These are phyloP conservation scores for Petrea volubilis DNA, from an alignment of 257 asterid species.

Conservation along the genomic window DNA sequence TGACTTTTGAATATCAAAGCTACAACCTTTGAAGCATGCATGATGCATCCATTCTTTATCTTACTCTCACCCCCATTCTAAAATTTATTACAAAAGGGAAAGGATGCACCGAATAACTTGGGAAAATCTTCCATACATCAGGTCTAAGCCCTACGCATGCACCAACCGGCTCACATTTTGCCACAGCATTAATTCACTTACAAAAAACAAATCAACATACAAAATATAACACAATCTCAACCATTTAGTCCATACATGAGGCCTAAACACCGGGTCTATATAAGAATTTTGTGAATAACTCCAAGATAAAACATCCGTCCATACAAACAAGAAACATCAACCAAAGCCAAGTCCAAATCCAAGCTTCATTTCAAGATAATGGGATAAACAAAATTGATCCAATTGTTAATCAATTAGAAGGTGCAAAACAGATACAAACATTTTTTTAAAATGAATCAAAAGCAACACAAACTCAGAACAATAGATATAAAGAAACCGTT, in stretches of 20 bases:
- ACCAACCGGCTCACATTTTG: too few species aligned
- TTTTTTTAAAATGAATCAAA: background rate
- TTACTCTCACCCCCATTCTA: background rate
- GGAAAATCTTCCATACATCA: too few species aligned
- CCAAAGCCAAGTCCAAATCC: background rate
- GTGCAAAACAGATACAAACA: background rate
- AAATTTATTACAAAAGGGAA: background rate
- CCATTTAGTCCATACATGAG: too few species aligned
- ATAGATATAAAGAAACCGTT: background rate
- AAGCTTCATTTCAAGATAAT: background rate
- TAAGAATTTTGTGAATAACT: too few species aligned
- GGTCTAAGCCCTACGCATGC: too few species aligned
- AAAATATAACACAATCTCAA: too few species aligned
- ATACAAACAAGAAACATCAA: background rate
- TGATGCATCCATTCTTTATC: too few species aligned
- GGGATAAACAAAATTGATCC: background rate
- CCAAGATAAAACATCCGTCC: background rate
- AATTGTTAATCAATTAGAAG: background rate
- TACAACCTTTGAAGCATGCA: background rate
- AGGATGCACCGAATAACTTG: too few species aligned
- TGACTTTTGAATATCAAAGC: background rate
- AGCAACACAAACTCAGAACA: background rate
- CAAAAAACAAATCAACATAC: too few species aligned
- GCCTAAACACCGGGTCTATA: too few species aligned
- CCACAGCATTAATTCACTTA: too few species aligned